These are phyloP conservation scores for Canariomyces notabilis DNA, from an alignment of 2,329 filamentous ascomycete genomes.

Conservation along the genomic window DNA sequence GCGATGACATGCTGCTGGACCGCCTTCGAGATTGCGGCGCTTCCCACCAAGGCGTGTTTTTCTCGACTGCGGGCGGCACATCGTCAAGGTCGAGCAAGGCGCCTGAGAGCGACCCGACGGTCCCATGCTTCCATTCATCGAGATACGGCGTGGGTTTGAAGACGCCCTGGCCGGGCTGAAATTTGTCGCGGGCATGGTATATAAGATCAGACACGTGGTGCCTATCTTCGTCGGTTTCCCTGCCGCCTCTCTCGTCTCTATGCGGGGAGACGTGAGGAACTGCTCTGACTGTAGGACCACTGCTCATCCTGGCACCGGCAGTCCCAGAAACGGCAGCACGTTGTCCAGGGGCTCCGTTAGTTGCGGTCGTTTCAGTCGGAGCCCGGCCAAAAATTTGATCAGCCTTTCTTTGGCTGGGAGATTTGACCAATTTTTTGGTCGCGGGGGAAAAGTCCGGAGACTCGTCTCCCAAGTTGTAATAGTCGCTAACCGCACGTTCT, in stretches of 20 bases:
- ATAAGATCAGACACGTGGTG: slow-evolving; percentile 38
- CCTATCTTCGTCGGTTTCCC: slow-evolving; percentile 31
- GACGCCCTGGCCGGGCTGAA: slow-evolving; percentile 46
- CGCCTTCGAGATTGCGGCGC: slow-evolving; percentile 42
- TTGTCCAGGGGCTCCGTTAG: slow-evolving; percentile 9
- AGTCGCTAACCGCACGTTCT: not conserved
- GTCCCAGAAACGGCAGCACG: slow-evolving; percentile 11
- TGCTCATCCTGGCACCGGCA: slow-evolving; percentile 10
- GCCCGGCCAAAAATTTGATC: slow-evolving; percentile 21
- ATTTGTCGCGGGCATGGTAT: slow-evolving; percentile 38
- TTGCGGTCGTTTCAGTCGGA: slow-evolving; percentile 11
- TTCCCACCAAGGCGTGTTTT: slow-evolving; percentile 73
- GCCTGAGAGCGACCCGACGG: slow-evolving; percentile 55
- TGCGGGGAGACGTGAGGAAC: slow-evolving; percentile 10
- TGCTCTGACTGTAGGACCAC: slow-evolving; percentile 3
- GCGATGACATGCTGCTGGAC: slow-evolving; percentile 41
- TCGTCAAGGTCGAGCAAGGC: slow-evolving; percentile 56
- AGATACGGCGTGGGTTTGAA: slow-evolving; percentile 58
- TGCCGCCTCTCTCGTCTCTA: slow-evolving; percentile 24
- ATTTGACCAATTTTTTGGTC: slow-evolving; percentile 24
- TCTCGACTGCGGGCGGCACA: slow-evolving; percentile 36
- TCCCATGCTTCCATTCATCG: slow-evolving; percentile 68
- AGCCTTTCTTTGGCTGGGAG: slow-evolving; percentile 23
- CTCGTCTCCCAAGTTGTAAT: slow-evolving; percentile 16
- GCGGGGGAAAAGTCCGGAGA: slow-evolving; percentile 16